phyloP scores from a whole-genome alignment of 2,329 filamentous ascomycete genomes.

The Atkinsonella texensis region DNA sequence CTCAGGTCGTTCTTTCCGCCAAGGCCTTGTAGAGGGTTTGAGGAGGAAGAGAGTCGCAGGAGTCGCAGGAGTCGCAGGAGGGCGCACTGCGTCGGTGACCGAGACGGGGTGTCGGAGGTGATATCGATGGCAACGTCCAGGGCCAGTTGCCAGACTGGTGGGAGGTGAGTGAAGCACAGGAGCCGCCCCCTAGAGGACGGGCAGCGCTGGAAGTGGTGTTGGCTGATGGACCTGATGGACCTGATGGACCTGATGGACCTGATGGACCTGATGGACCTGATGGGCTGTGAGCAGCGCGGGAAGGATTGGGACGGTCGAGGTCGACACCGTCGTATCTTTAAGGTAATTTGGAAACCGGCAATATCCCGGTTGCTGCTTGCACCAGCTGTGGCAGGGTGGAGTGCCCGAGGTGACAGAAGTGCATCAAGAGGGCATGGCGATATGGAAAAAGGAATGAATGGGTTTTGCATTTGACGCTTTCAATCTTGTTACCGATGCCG shows the following conservation, averaged over 20 bases:
- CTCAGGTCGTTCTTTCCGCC: conserved; percentile 50
- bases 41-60: conserved; percentile 54
- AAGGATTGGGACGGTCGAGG: conserved; percentile 11
- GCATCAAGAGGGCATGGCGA: conserved; percentile 21
- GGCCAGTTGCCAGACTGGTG: background rate
- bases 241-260: background rate
- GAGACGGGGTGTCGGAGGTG: conserved; percentile 5
- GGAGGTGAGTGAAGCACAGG: conserved; percentile 3
- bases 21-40: conserved; percentile 78
- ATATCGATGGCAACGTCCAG: conserved; percentile 1
- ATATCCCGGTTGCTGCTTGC: conserved; percentile 12
- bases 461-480: background rate
- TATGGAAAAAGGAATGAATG: background rate
- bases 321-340: conserved; percentile 7
- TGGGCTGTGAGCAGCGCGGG: conserved; percentile 8
- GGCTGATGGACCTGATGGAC: conserved; percentile 6
- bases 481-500: background rate
- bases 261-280: conserved; percentile 1
- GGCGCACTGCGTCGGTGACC: conserved; percentile 35
- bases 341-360: conserved; percentile 6
- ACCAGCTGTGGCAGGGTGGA: conserved; percentile 37
- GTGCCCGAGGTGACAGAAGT: conserved; percentile 32
- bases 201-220: conserved; percentile 11
- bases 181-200: conserved; percentile 15
- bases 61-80: conserved; percentile 49